phyloP scores from a whole-genome alignment of 371 early-diverging fungal genomes.

The Apophysomyces trapeziformis region DNA sequence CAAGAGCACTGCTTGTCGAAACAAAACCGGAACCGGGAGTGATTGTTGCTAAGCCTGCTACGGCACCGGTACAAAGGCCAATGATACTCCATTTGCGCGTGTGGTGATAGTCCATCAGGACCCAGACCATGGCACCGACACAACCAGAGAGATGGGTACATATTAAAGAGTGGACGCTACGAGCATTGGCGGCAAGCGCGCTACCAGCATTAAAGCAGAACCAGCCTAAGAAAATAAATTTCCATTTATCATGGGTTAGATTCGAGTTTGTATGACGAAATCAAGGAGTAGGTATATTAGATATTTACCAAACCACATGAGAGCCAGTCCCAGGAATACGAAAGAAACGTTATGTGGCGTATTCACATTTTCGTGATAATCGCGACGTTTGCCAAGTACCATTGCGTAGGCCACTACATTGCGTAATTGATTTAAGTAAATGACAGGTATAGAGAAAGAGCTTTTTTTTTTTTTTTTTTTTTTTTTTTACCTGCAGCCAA shows the following conservation, averaged over 20 bases:
- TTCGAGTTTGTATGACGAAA: too few relatives aligned
- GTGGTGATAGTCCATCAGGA: constrained; percentile 68
- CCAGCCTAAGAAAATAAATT: constrained; percentile 24
- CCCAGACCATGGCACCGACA: constrained; percentile 74
- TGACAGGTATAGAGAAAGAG: too few relatives aligned
- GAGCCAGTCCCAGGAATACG: constrained; percentile 78
- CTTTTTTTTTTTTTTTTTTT: constrained; percentile 6
- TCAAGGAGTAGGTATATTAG: too few relatives aligned
- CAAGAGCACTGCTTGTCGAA: constrained; percentile 68
- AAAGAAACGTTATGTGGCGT: constrained; percentile 81
- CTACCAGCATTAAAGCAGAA: constrained; percentile 50
- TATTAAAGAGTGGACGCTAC: constrained; percentile 76
- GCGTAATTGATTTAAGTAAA: too few relatives aligned
- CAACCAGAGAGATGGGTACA: constrained; percentile 76
- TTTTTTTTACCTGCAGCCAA: constrained; percentile 58
- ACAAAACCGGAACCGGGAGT: constrained; percentile 83
- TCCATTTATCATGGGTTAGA: too few relatives aligned
- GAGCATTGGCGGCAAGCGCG: constrained; percentile 72
- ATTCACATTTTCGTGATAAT: constrained; percentile 63
- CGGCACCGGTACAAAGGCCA: constrained; percentile 84
- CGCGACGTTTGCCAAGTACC: constrained; percentile 75
- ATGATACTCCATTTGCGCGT: constrained; percentile 72
- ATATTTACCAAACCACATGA: constrained; percentile 73
- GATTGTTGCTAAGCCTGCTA: constrained; percentile 83
- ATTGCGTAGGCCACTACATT: constrained; percentile 71